phyloP scores from a whole-genome alignment of 768 basidiomycete genomes.

The Auriscalpium microsporum region DNA sequence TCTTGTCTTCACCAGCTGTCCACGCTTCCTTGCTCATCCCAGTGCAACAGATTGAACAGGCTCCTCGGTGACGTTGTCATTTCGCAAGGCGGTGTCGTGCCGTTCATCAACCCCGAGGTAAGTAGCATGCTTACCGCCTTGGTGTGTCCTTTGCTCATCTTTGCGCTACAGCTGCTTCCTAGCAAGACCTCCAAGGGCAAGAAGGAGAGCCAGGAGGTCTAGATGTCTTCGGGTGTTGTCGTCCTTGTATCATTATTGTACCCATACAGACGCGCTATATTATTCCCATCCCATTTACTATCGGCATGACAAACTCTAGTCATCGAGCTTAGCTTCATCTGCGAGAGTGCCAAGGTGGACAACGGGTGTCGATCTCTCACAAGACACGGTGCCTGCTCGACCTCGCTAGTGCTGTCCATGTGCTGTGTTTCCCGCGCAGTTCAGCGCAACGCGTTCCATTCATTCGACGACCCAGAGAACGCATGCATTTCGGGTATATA shows the following conservation, averaged over 20 bases:
- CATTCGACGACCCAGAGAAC: no score
- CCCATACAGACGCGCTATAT: background rate
- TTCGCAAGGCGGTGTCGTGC: conserved; percentile 92
- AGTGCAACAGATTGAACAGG: conserved; percentile 47
- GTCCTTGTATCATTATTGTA: conserved; percentile 5
- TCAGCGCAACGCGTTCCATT: no score
- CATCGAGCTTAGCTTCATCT: no score
- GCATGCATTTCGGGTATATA: no score
- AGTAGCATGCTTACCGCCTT: conserved; percentile 25
- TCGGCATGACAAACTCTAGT: no score
- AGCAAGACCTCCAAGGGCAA: conserved; percentile 46
- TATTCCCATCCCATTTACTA: no score
- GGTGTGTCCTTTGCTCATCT: background rate
- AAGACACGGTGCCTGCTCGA: no score
- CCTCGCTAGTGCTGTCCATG: no score
- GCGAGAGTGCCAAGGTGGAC: no score
- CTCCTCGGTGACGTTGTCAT: conserved; percentile 80
- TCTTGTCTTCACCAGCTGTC: conserved; percentile 1
- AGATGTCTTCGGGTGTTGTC: conserved; percentile 10
- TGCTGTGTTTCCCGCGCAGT: no score
- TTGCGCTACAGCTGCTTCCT: conserved; percentile 26
- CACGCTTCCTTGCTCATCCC: background rate
- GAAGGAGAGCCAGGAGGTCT: conserved; percentile 42
- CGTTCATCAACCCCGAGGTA: conserved; percentile 58
- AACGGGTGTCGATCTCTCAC: no score